Percentiles rank a stretch among this genome's conserved stretches.
These are phyloP conservation scores for Phytophthora chlamydospora DNA, from an alignment of 352 stramenopile genomes.

Conservation along the genomic window DNA sequence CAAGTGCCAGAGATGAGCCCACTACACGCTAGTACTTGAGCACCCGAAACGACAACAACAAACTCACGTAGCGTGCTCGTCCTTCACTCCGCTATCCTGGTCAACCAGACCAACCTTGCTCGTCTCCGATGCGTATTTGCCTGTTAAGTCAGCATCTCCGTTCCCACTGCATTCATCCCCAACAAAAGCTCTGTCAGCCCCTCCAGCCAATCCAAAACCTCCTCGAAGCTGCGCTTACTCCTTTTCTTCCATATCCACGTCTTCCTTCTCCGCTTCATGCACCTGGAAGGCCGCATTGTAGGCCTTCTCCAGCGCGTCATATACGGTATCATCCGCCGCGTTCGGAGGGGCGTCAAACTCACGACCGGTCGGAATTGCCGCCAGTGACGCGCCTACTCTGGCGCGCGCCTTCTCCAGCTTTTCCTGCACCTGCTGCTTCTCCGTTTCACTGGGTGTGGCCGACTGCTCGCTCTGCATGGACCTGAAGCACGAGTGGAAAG, in stretches of 20 bases:
- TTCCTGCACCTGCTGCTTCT: slow-evolving; percentile 46
- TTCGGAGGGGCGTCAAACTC: slow-evolving; percentile 61
- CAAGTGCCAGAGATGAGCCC: slow-evolving; percentile 8
- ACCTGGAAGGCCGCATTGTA: slow-evolving; percentile 59
- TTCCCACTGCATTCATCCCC: slow-evolving; percentile 6
- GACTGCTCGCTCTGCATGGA: slow-evolving; percentile 3
- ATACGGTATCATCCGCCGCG: slow-evolving; percentile 34
- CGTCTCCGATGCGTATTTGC: background rate
- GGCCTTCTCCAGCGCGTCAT: slow-evolving; percentile 67
- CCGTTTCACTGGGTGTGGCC: slow-evolving; percentile 14
- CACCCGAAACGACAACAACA: background rate
- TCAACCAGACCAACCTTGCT: slow-evolving; percentile 14
- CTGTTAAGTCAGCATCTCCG: slow-evolving; percentile 1
- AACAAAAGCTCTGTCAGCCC: slow-evolving; percentile 11
- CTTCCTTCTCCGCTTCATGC: slow-evolving; percentile 14
- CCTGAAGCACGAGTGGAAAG: slow-evolving; percentile 4
- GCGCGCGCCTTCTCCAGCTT: slow-evolving; percentile 50
- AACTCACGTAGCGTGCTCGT: slow-evolving; percentile 21
- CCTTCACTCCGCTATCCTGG: slow-evolving; percentile 4
- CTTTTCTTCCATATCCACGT: slow-evolving; percentile 7
- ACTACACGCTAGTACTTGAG: background rate
- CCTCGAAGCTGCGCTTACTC: slow-evolving; percentile 8
- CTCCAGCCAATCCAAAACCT: slow-evolving; percentile 6
- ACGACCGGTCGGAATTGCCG: slow-evolving; percentile 53
- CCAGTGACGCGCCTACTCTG: slow-evolving; percentile 31